These are phyloP conservation scores for Moesziomyces aphidis DNA, from an alignment of 1,284 basidiomycete species.

Conservation along the genomic window DNA sequence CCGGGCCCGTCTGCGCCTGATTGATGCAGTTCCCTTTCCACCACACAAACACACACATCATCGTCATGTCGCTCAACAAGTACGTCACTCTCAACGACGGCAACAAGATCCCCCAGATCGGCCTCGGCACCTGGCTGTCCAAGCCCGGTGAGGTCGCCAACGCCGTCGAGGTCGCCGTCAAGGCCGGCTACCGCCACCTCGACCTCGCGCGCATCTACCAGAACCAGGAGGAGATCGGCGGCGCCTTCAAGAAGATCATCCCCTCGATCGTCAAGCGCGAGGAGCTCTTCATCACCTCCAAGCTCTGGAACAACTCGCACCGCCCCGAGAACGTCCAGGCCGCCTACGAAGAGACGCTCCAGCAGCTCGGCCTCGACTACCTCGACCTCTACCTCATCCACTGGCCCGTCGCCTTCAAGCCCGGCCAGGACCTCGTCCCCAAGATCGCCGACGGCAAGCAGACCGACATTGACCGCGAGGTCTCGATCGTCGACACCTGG, in stretches of 20 bases:
- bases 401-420: constrained; percentile 77
- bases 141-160: constrained; percentile 80
- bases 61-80: constrained; percentile 56
- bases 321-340: constrained; percentile 64
- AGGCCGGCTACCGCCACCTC: constrained; percentile 63
- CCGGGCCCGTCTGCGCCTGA: not conserved
- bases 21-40: too few species aligned
- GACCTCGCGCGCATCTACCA: constrained; percentile 63
- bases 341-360: constrained; percentile 68
- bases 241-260: constrained; percentile 69
- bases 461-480: constrained; percentile 74
- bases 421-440: constrained; percentile 70
- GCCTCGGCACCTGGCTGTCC: constrained; percentile 85
- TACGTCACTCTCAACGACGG: constrained; percentile 63
- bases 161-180: constrained; percentile 69
- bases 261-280: constrained; percentile 69
- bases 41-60: not conserved
- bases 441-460: constrained; percentile 70
- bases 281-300: constrained; percentile 71
- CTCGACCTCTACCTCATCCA: constrained; percentile 77
- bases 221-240: constrained; percentile 69
- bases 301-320: constrained; percentile 78
- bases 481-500: constrained; percentile 81
- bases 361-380: constrained; percentile 68
- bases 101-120: constrained; percentile 69